Base-by-base conservation (phyloP, 202 grass and related monocot genomes). In the Miscanthus sacchariflorus region DNA sequence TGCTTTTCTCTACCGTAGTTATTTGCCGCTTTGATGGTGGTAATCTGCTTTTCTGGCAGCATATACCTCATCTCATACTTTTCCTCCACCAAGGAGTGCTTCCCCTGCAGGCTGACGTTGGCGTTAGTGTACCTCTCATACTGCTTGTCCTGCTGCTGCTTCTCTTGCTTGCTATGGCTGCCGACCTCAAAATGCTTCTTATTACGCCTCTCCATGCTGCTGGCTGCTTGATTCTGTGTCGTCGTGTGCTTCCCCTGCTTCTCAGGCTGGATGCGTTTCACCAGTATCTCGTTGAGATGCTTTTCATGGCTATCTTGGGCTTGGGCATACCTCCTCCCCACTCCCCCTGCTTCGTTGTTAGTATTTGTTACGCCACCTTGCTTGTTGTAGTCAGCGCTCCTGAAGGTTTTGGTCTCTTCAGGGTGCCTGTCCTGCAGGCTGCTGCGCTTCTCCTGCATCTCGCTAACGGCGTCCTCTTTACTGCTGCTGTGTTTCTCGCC, bases 1-100 rank as follows among this genome's bases (percentile, higher is more conserved):
- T 89, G 44, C 69, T 87, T 92, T n/a, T 78, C 81, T 89, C 87
- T 88, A n/a, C 70, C 85, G 44, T 75, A 12, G 10, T 64, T 10
- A 2, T 63, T 65, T 13, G 11, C 58, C 2, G 56, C 40, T 54
- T 89, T 35, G 61, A n/a, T 84, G 36, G 18, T 72, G 17, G 58
- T 24, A 12, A 14, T 36, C 35, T 30, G 83, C 38, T 80, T 87
- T 76, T 76, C 90, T 38, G 68, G 84, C 38, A 42, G 87, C 38
- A 84, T 76, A 15, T 87, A 59, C 68, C 15, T n/a, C 56, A 59
- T 68, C 56, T 2, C 45, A 18, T 54, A 56, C 50, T 78, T 78
- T 12, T 58, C 49, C 23, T 68, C 58, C 19, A 80, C 28, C 12
- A 81, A 23, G 64, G 45, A 82, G 28, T 72, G 21, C 28, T 66